phyloP scores from a whole-genome alignment of 805 yeast species.

The Ogataea populi-albae region DNA sequence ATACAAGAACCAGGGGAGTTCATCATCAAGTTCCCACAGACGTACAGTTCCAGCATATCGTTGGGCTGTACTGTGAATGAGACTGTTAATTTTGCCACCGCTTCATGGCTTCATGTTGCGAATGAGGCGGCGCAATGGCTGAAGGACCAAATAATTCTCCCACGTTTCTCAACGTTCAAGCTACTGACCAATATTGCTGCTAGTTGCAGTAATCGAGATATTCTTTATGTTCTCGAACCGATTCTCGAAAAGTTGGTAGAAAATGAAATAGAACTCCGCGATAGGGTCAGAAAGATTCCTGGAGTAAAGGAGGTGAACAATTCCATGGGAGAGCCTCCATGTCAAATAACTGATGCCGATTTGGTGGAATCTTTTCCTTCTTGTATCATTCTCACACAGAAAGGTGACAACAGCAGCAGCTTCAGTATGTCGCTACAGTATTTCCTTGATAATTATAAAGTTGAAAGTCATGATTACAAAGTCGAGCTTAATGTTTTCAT shows the following conservation, averaged over 20 bases:
- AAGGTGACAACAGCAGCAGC: constrained; percentile 28
- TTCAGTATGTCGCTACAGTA: constrained; percentile 33
- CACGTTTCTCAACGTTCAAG: constrained; percentile 50
- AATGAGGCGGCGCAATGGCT: constrained; percentile 52
- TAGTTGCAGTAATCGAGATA: constrained; percentile 37
- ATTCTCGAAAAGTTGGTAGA: constrained; percentile 35
- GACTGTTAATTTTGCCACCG: constrained; percentile 54
- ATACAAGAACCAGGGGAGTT: constrained; percentile 63
- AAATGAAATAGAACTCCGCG: constrained; percentile 44
- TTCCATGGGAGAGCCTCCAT: constrained; percentile 29
- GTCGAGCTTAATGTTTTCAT: constrained; percentile 45
- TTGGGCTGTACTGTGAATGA: constrained; percentile 58
- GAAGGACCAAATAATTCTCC: constrained; percentile 43
- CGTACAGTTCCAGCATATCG: constrained; percentile 50
- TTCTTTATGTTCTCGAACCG: constrained; percentile 34
- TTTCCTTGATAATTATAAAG: constrained; percentile 26
- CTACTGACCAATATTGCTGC: constrained; percentile 47
- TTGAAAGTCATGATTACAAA: constrained; percentile 22
- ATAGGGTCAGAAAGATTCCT: constrained; percentile 33
- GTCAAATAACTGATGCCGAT: constrained; percentile 50
- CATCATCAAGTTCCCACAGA: constrained; percentile 54
- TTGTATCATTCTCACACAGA: constrained; percentile 36
- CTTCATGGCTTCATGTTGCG: constrained; percentile 52
- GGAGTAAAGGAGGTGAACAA: constrained; percentile 31
- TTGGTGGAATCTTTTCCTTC: constrained; percentile 53